These are phyloP conservation scores for Ceratocystis eucalypticola DNA, from an alignment of 2,329 filamentous ascomycete genomes.

Conservation along the genomic window DNA sequence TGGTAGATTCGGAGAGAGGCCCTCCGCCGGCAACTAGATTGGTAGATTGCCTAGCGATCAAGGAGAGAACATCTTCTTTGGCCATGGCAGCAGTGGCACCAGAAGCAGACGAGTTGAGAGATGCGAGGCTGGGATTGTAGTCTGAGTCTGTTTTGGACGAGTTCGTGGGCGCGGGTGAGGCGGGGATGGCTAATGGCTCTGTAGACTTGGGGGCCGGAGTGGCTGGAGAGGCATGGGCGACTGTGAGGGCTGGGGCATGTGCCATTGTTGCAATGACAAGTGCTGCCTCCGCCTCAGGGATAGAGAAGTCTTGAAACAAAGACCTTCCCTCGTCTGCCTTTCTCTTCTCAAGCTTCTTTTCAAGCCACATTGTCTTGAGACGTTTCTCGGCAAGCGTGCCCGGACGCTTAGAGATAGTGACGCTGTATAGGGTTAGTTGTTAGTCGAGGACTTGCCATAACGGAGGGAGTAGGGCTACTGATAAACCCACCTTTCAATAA, in stretches of 20 bases:
- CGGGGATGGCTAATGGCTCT: constrained; percentile 4
- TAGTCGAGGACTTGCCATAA: background rate
- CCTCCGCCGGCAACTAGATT: constrained; percentile 29
- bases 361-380: background rate
- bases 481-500: constrained; percentile 39
- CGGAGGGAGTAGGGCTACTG: background rate
- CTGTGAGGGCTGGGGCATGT: background rate
- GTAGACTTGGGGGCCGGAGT: constrained; percentile 7
- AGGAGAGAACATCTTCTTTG: constrained; percentile 29
- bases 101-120: background rate
- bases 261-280: constrained; percentile 8
- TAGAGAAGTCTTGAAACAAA: background rate
- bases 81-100: background rate
- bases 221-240: background rate
- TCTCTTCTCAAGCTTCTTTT: background rate
- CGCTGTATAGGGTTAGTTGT: background rate
- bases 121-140: constrained; percentile 1
- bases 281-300: constrained; percentile 10
- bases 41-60: constrained; percentile 38
- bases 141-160: constrained; percentile 16
- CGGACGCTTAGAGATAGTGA: constrained; percentile 6
- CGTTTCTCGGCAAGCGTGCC: constrained; percentile 11
- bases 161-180: constrained; percentile 15
- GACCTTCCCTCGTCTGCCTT: background rate
- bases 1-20: constrained; percentile 32